phyloP scores from a whole-genome alignment of 106 monocot genomes.

The Dendrobium catenatum region DNA sequence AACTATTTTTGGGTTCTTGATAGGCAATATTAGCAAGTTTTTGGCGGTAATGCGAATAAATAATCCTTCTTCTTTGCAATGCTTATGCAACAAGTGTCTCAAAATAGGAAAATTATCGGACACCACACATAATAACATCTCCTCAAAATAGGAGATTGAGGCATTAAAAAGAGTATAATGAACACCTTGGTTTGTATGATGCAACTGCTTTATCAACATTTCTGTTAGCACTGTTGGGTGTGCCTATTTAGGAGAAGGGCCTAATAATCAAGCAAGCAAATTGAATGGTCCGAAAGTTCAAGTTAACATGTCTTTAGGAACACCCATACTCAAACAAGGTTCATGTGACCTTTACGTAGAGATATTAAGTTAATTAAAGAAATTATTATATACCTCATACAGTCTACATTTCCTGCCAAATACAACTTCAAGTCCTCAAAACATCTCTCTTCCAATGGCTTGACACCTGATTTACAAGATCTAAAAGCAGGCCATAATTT shows the following conservation, averaged over 20 bases:
- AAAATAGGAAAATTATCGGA: neutral
- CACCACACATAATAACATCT: too few species aligned
- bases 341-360: neutral
- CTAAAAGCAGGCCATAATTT: constrained; percentile 54
- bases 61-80: too few species aligned
- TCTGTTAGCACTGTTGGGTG: neutral
- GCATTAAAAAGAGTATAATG: neutral
- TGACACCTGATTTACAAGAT: constrained; percentile 22
- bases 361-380: neutral
- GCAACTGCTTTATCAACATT: neutral
- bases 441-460: constrained; percentile 66
- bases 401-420: constrained; percentile 72
- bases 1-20: too few species aligned
- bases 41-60: too few species aligned
- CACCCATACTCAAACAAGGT: neutral
- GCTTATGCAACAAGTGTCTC: too few species aligned
- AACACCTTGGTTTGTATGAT: neutral
- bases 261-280: neutral
- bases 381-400: constrained; percentile 49
- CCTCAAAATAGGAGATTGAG: neutral
- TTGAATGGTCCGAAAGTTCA: neutral
- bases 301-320: neutral
- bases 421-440: constrained; percentile 73
- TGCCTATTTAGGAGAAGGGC: neutral
- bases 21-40: too few species aligned